Base-by-base conservation (phyloP, 208 protist species). In the Acanthamoeba royreba region DNA sequence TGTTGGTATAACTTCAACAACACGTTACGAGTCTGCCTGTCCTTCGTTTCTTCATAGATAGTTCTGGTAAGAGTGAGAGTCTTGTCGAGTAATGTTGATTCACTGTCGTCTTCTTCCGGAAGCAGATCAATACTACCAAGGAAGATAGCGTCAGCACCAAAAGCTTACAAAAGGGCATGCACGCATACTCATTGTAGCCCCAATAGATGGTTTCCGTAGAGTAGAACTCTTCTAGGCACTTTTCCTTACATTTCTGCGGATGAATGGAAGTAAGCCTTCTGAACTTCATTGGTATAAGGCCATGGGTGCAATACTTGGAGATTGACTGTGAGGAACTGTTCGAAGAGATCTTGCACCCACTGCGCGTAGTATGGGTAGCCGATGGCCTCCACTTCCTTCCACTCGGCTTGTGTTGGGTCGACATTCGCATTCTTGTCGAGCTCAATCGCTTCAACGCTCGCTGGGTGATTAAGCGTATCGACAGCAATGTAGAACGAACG, bases 181-280 rank as follows among this genome's bases (percentile, higher is more conserved):
- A 3, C 7, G 19, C 72, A 45, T 83, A 83, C 72, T 83, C 72
- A 8, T 83, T 83, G 42, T 83, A 83, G 40, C 72, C 72, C 72
- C 72, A 83, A n/a, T 83, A 83, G 72, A 83, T 35, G 3, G 72
- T 83, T 45, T 83, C 72, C 7, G 72, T 83, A 1, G 72, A 83
- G 7, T 38, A 52, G 43, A 83, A 83, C 72, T 83, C 72, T 31
- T 83, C 72, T 8, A 83, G 38, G 72, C 72, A 83, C 72, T 83
- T 83, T 45, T 83, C 72, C 42, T 83, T 83, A 28, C 72, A 83
- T 83, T 83, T 83, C 72, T 83, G 72, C 13, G 8, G 58, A 38
- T 8, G 13, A 7, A 69, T 31, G 5, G 8, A 69, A 33, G 9
- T 31, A 9, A 33, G 22, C 9, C 25, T 28, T 9, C 33, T 7